Evolutionary conservation across 306 rosid species (phyloP), one percentile per base, ranked within the genome.

Genomic region (Fagus crenata): DNA sequence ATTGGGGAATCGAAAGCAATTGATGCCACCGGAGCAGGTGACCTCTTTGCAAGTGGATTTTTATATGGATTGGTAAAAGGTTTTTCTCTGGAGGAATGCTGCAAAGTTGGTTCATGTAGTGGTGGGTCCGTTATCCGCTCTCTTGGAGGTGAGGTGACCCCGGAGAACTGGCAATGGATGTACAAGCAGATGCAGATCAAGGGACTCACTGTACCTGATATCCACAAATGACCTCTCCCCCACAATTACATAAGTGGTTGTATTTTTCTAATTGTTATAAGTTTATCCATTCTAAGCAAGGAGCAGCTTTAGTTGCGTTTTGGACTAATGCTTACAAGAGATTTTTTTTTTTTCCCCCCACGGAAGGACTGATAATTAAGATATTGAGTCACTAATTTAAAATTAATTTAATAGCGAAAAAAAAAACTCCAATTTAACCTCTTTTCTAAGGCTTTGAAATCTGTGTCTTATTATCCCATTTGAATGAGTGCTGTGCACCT

Each of bases 11-110:
- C 89, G 13, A 90, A 83, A 54, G 97, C 97, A 18, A 80, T 77
- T 1, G 99, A 96, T 82, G 93, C 97, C 73, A 96, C 99, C 0
- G 98, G 99, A 85, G 99, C 99, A 49, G 99, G 99, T 6, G 99
- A 96, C 85, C 89, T 91, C 70, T 96, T 96, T 80, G 99, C 98
- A 0, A 85, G 99, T 80, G 99, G 99, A 28, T 96, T 96, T 81
- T 73, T 96, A 86, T 96, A 91, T 15, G 99, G 98, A 53, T 80
- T 96, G 82, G 78, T 91, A 35, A 92, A 87, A 79, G 99, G 98
- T 54, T 78, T 92, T 68, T 75, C 96, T 11, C 84, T 96, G 13
- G 97, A 92, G 86, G 91, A 91, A 77, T 92, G 97, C 90, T 92
- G 99, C 89, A 88, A 84, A 78, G 81, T 95, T 28, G 99, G 99